Percentiles rank a stretch among this genome's conserved stretches.
Conservation (phyloP, 805 yeast genomes). For the Lachancea lanzarotensis region DNA sequence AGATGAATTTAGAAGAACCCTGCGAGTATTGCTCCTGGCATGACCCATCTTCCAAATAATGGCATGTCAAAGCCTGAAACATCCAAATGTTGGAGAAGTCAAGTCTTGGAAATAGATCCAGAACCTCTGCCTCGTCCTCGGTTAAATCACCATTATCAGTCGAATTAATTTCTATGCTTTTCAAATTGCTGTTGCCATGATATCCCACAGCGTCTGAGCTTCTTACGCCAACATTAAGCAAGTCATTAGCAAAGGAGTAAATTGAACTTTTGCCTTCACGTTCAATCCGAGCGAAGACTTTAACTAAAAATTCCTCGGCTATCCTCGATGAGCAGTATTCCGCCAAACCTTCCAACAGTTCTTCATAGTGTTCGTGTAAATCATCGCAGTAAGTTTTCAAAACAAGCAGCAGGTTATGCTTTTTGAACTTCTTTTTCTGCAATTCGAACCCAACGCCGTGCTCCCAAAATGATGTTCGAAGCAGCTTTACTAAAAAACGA, state of each 20-base stretch:
- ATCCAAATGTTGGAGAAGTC: constrained; percentile 31
- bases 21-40: neutral
- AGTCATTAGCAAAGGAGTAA: constrained; percentile 13
- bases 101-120: constrained; percentile 14
- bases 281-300: constrained; percentile 12
- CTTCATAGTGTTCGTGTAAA: constrained; percentile 7
- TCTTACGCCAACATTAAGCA: constrained; percentile 15
- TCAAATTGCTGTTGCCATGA: neutral
- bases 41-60: neutral
- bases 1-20: constrained; percentile 13
- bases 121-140: neutral
- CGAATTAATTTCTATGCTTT: neutral
- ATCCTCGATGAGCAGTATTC: constrained; percentile 19
- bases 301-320: constrained; percentile 9
- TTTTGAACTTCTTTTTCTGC: constrained; percentile 21
- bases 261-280: constrained; percentile 8
- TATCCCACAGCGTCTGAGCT: neutral
- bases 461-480: constrained; percentile 7
- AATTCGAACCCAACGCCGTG: constrained; percentile 17
- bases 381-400: constrained; percentile 13
- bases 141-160: constrained; percentile 3
- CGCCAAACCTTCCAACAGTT: constrained; percentile 17
- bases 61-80: constrained; percentile 25
- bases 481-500: constrained; percentile 13
- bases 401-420: constrained; percentile 16